Evolutionary conservation across 768 basidiomycete genomes (phyloP), one percentile per base, ranked within the genome.

Genomic region (Auriscalpium vulgare): DNA sequence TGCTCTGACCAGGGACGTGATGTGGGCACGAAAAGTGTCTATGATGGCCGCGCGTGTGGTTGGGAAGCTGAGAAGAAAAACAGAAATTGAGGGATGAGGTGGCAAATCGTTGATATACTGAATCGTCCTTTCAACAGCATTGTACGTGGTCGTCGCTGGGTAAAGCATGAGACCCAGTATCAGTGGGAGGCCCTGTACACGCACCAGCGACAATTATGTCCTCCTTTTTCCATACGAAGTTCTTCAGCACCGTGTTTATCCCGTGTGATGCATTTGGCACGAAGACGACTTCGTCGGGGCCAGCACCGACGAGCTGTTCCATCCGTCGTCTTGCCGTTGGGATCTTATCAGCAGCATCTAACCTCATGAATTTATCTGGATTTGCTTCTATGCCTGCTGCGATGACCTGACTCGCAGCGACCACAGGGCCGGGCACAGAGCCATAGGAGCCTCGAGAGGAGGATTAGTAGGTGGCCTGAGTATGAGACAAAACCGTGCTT

Each of bases 131-230:
- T 67, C 63, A 4, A 89, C 64, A 0, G 87, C 76, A 4, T 64
- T 70, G 63, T 88, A 91, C 0, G 83, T 82, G 3, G 79, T 80
- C 11, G 71, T 75, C 37, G 75, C 84, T 85, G 59, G 10, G 46
- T 36, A 49, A 50, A 13, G 29, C 29, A 10, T 29, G 49, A 35
- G 16, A 59, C 13, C 4, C 50, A 21, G 54, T 7, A 49, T 17
- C 14, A n/a, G 8, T 14, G 5, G 48, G 9, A 49, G 21, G 21
- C 21, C 7, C 43, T 36, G 8, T 21, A 73, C 79, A 46, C 55
- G 8, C 64, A 88, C 86, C 80, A 13, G 69, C 72, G 47, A 91
- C 69, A 52, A 93, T 74, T 9, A 87, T 69, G 67, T 93, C 90
- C 0, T 78, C 82, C 50, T 79, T 66, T 38, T 78, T 72, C 87